phyloP scores from a whole-genome alignment of 129 eudicot species.

The Lactuca sativa region DNA sequence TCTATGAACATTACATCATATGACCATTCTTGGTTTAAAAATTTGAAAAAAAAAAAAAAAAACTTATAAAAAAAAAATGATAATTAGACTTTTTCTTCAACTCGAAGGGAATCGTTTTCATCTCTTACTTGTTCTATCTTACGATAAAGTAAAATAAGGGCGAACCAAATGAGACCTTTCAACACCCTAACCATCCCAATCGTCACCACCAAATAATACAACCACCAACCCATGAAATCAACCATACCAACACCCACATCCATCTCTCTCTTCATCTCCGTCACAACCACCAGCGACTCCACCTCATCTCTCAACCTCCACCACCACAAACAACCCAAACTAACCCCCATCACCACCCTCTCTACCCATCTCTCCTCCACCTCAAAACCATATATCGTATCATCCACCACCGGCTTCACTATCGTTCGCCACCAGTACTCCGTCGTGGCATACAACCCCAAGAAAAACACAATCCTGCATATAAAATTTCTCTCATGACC shows the following conservation, averaged over 20 bases:
- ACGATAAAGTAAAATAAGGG: slow-evolving; percentile 34
- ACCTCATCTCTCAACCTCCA: slow-evolving; percentile 89
- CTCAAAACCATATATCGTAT: slow-evolving; percentile 57
- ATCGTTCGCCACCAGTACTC: slow-evolving; percentile 61
- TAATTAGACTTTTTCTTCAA: slow-evolving; percentile 40
- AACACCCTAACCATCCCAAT: slow-evolving; percentile 70
- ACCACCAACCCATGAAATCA: slow-evolving; percentile 78
- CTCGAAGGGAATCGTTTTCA: slow-evolving; percentile 28
- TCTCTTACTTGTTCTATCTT: slow-evolving; percentile 31
- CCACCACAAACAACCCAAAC: slow-evolving; percentile 87
- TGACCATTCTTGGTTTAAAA: neutral
- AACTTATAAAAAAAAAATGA: neutral
- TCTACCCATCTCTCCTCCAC: slow-evolving; percentile 67
- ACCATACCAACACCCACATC: slow-evolving; percentile 37
- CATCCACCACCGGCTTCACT: slow-evolving; percentile 92
- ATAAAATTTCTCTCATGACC: slow-evolving; percentile 47
- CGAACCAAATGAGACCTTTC: slow-evolving; percentile 53
- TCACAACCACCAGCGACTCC: slow-evolving; percentile 68
- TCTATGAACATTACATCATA: neutral
- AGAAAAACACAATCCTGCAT: slow-evolving; percentile 50
- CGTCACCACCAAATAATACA: slow-evolving; percentile 69
- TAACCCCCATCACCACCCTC: slow-evolving; percentile 59
- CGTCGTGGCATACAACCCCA: slow-evolving; percentile 79
- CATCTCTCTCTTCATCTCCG: slow-evolving; percentile 59
- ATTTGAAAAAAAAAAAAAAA: neutral